Percentiles rank a stretch among this genome's conserved stretches.
Conservation (phyloP, 108 stramenopile species). For the Chaetoceros muelleri region DNA sequence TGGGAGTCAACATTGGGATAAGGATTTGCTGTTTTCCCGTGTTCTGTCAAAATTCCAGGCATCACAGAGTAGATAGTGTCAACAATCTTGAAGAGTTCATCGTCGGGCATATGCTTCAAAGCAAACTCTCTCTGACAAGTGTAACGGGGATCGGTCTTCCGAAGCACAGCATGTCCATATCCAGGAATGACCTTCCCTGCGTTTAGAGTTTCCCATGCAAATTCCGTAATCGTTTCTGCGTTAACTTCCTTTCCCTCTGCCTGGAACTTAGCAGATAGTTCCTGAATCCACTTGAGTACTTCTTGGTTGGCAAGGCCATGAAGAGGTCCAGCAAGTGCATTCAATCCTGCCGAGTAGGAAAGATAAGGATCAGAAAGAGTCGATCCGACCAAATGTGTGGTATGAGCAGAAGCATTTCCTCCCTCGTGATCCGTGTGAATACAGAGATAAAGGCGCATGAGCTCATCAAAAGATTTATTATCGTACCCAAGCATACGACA, state of each 20-base stretch:
- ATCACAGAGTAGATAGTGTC: conserved; percentile 96
- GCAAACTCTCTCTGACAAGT: conserved; percentile 98
- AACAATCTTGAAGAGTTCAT: conserved; percentile 97
- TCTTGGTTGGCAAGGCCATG: conserved; percentile 99
- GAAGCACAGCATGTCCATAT: conserved; percentile 97
- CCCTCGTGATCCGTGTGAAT: conserved; percentile 99
- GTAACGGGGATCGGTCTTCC: conserved; percentile 99
- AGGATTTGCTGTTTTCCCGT: conserved; percentile 99
- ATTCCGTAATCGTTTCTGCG: conserved; percentile 96
- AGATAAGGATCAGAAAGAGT: conserved; percentile 95
- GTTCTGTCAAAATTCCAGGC: conserved; percentile 96
- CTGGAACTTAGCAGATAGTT: conserved; percentile 86
- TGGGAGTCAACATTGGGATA: conserved; percentile 99
- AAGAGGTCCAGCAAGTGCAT: conserved; percentile 96
- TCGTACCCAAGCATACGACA: conserved; percentile 96
- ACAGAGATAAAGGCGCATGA: conserved; percentile 98
- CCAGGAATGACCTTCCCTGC: conserved; percentile 99
- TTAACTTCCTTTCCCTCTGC: conserved; percentile 92
- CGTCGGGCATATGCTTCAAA: conserved; percentile 98
- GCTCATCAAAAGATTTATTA: conserved; percentile 90
- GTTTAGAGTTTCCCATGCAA: conserved; percentile 99
- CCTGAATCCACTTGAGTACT: conserved; percentile 95
- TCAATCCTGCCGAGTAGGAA: conserved; percentile 91
- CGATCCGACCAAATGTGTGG: conserved; percentile 97
- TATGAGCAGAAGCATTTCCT: conserved; percentile 97